Percentiles rank a stretch among this genome's conserved stretches.
phyloP scores from a whole-genome alignment of 805 yeast genomes.

The Tanozyma kutaoensis region DNA sequence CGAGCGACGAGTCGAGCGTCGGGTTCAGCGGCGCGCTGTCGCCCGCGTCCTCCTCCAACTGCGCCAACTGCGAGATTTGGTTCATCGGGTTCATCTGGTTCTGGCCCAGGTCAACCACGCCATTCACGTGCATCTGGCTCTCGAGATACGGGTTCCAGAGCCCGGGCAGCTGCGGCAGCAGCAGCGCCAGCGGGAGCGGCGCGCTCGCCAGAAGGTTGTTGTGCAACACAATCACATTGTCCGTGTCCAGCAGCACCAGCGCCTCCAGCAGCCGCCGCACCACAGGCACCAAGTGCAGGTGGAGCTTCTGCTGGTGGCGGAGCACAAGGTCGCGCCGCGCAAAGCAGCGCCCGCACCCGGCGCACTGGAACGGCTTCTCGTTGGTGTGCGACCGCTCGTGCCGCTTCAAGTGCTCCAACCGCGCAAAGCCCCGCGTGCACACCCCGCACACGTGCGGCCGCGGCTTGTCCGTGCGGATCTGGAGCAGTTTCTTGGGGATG shows the following conservation, averaged over 20 bases:
- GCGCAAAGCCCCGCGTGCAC: slow-evolving; percentile 91
- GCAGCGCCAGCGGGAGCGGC: slow-evolving; percentile 33
- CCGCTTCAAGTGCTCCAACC: slow-evolving; percentile 86
- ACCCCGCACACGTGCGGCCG: slow-evolving; percentile 84
- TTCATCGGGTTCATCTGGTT: too few species aligned
- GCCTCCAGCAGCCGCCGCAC: slow-evolving; percentile 8
- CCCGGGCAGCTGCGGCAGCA: too few species aligned
- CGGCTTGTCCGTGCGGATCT: slow-evolving; percentile 84
- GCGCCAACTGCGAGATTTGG: too few species aligned
- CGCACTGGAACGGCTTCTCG: slow-evolving; percentile 90
- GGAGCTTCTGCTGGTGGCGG: slow-evolving; percentile 91
- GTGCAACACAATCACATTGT: slow-evolving; percentile 36
- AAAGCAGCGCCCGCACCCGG: slow-evolving; percentile 91
- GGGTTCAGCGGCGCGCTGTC: too few species aligned
- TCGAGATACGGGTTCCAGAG: too few species aligned
- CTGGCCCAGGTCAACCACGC: too few species aligned
- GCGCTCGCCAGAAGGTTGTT: slow-evolving; percentile 40
- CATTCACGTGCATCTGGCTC: too few species aligned
- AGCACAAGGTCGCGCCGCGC: slow-evolving; percentile 82
- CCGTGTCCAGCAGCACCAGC: slow-evolving; percentile 11
- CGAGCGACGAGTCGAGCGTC: too few species aligned
- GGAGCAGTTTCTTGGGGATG: slow-evolving; percentile 74
- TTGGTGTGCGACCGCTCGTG: slow-evolving; percentile 92
- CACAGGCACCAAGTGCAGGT: slow-evolving; percentile 14
- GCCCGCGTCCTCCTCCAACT: too few species aligned